A percentile compares a stretch with the other conserved stretches of the same genome.
Conservation (phyloP, 805 yeast species). For the Blastobotrys attinorum region DNA sequence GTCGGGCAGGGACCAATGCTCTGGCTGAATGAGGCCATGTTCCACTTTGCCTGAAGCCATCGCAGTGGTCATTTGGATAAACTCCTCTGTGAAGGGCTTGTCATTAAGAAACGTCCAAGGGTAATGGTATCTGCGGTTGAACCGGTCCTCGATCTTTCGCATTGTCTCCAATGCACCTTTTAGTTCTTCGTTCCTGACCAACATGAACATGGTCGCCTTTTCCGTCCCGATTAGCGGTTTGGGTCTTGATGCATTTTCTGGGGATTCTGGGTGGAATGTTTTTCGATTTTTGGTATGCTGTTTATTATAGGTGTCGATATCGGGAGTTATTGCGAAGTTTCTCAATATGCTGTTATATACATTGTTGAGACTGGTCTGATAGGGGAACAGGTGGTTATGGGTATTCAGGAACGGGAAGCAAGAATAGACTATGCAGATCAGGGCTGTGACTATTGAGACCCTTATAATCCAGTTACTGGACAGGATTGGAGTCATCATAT, state of each 20-base stretch:
- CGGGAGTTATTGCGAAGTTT: too few species aligned
- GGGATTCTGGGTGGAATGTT: conserved; percentile 14
- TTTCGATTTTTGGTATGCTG: neutral
- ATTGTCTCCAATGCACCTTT: conserved; percentile 67
- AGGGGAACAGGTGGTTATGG: too few species aligned
- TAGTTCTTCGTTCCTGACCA: conserved; percentile 75
- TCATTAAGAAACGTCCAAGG: conserved; percentile 97
- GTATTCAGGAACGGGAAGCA: too few species aligned
- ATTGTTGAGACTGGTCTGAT: too few species aligned
- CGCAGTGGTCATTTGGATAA: conserved; percentile 57
- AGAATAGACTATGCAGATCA: too few species aligned
- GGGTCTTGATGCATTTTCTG: conserved; percentile 15
- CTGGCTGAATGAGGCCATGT: conserved; percentile 74
- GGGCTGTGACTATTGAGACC: too few species aligned
- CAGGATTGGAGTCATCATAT: too few species aligned
- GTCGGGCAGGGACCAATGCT: conserved; percentile 75
- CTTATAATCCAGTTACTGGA: too few species aligned
- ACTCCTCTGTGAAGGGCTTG: conserved; percentile 74
- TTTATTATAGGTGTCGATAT: too few species aligned
- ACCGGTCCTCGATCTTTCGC: conserved; percentile 84
- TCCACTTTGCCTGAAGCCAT: conserved; percentile 69
- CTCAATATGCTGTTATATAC: too few species aligned
- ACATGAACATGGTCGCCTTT: conserved; percentile 83
- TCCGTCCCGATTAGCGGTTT: conserved; percentile 44
- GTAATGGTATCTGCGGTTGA: conserved; percentile 70